These are phyloP conservation scores for Escallonia rubra DNA, from an alignment of 129 eudicot genomes.

Conservation along the genomic window DNA sequence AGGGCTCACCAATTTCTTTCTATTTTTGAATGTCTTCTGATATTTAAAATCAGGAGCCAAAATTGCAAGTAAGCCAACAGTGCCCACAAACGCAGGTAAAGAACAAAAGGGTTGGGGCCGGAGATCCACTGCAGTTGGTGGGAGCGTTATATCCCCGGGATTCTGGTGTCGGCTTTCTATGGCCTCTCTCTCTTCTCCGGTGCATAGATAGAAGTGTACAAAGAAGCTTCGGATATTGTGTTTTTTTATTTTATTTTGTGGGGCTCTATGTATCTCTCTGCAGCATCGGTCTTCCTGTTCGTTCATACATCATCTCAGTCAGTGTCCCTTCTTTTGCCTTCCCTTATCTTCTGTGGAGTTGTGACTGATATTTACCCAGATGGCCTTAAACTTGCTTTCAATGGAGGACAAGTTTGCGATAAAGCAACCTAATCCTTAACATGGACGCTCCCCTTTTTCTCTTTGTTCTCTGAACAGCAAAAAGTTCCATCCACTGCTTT, in stretches of 20 bases:
- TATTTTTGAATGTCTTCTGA: too few species aligned
- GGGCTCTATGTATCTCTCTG: slow-evolving; percentile 14
- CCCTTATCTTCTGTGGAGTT: background rate
- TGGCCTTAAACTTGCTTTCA: too few species aligned
- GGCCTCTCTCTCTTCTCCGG: background rate
- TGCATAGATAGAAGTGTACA: background rate
- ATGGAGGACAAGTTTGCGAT: too few species aligned
- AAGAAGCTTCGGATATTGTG: slow-evolving; percentile 7
- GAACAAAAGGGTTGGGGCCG: slow-evolving; percentile 15
- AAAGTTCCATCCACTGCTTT: too few species aligned
- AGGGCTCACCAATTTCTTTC: too few species aligned
- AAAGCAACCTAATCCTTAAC: too few species aligned
- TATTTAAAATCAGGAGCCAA: too few species aligned
- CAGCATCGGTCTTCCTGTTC: background rate
- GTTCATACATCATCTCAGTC: background rate
- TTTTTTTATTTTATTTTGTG: background rate
- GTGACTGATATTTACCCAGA: too few species aligned
- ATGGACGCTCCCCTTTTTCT: too few species aligned
- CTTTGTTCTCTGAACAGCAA: too few species aligned
- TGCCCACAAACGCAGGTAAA: background rate
- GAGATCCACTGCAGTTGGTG: slow-evolving; percentile 16
- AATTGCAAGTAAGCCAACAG: background rate
- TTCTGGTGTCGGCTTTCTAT: slow-evolving; percentile 32
- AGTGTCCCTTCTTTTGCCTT: background rate
- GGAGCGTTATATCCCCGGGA: slow-evolving; percentile 14